A percentile compares a stretch with the other conserved stretches of the same genome.
These are phyloP conservation scores for Panaeolus papilionaceus DNA, from an alignment of 768 basidiomycete species.

Conservation along the genomic window DNA sequence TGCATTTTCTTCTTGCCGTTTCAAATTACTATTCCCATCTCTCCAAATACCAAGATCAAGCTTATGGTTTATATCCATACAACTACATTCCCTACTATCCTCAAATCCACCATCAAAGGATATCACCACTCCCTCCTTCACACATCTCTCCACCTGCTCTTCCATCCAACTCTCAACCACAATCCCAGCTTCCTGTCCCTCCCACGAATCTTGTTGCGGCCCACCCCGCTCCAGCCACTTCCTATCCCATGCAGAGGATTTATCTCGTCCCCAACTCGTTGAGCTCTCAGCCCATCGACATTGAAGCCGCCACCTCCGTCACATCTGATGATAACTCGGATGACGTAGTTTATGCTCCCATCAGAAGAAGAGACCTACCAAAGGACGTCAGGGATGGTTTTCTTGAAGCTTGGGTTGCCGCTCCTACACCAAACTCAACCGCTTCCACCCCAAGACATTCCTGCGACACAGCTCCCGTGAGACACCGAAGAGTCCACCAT, in stretches of 20 bases:
- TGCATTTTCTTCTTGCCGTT: conserved; percentile 79
- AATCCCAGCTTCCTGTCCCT: conserved; percentile 23
- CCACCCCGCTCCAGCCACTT: conserved; percentile 22
- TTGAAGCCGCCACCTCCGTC: conserved; percentile 20
- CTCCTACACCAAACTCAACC: conserved; percentile 32
- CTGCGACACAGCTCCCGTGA: background rate
- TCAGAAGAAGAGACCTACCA: conserved; percentile 62
- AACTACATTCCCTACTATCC: conserved; percentile 25
- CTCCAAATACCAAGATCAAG: conserved; percentile 43
- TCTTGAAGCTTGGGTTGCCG: conserved; percentile 73
- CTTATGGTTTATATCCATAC: conserved; percentile 21
- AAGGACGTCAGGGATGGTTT: conserved; percentile 57
- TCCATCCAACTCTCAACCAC: conserved; percentile 19
- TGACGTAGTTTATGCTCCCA: conserved; percentile 72
- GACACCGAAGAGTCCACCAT: conserved; percentile 25
- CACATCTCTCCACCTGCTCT: conserved; percentile 21
- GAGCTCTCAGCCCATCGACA: conserved; percentile 23
- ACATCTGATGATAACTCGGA: conserved; percentile 22
- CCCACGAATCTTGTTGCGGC: conserved; percentile 17
- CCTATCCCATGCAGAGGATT: conserved; percentile 58
- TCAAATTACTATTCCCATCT: conserved; percentile 69
- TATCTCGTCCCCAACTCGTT: conserved; percentile 58
- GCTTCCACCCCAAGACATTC: conserved; percentile 25
- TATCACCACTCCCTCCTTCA: background rate
- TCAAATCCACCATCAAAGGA: conserved; percentile 21